phyloP scores from a whole-genome alignment of 371 early-diverging fungal genomes.

The Syncephalis fuscata region DNA sequence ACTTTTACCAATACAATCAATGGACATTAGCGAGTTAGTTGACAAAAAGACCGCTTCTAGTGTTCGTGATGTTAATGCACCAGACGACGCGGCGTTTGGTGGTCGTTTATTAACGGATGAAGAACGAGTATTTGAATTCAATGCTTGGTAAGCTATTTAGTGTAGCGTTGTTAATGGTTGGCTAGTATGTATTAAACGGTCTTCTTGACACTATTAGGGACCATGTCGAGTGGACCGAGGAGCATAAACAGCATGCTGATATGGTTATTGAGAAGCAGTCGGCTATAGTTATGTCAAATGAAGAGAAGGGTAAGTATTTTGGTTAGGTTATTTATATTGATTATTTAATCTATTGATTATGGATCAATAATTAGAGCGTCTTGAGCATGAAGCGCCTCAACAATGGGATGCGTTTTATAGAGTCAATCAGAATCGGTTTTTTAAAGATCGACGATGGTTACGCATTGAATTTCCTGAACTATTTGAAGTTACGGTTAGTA shows the following conservation, averaged over 20 bases:
- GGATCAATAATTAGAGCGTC: neutral
- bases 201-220: constrained; percentile 29
- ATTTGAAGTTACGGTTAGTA: neutral
- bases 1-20: too few species aligned
- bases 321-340: neutral
- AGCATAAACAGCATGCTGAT: constrained; percentile 26
- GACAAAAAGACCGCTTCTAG: constrained; percentile 14
- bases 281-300: neutral
- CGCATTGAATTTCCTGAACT: constrained; percentile 85
- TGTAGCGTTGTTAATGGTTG: neutral
- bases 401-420: constrained; percentile 70
- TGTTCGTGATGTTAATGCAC: constrained; percentile 10
- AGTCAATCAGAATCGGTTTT: constrained; percentile 85
- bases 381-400: neutral
- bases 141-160: constrained; percentile 44
- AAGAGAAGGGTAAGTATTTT: neutral
- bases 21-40: too few species aligned
- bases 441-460: constrained; percentile 91
- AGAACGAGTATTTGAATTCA: constrained; percentile 48
- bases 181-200: neutral
- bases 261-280: neutral
- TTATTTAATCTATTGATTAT: neutral
- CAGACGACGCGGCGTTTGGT: constrained; percentile 31
- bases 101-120: constrained; percentile 35
- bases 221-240: constrained; percentile 62